phyloP scores from a whole-genome alignment of 768 basidiomycete genomes.

The Lactarius hengduanensis region DNA sequence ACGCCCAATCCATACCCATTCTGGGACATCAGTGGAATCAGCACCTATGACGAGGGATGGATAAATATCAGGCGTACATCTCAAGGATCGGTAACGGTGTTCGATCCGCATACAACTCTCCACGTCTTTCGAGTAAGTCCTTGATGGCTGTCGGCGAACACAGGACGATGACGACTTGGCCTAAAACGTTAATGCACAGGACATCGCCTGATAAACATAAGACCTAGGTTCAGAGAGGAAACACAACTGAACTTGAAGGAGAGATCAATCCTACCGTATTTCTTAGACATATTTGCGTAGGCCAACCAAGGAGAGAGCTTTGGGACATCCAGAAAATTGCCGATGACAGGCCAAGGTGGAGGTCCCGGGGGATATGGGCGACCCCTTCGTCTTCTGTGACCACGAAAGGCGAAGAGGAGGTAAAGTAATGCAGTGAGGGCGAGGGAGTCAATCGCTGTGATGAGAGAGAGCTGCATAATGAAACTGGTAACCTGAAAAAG shows the following conservation, averaged over 20 bases:
- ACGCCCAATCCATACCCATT: background rate
- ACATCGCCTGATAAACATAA: background rate
- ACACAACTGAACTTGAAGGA: background rate
- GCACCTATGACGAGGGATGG: no score
- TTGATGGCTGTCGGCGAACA: background rate
- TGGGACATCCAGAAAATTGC: constrained; percentile 14
- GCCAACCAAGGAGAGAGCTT: background rate
- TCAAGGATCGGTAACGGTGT: background rate
- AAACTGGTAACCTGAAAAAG: background rate
- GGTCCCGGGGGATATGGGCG: constrained; percentile 5
- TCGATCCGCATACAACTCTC: constrained; percentile 3
- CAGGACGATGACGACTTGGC: background rate
- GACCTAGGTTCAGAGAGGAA: background rate
- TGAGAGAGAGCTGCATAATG: background rate
- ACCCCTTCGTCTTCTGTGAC: background rate
- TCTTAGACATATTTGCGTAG: constrained; percentile 2
- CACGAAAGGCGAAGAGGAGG: background rate
- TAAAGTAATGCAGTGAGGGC: background rate
- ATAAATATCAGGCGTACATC: background rate
- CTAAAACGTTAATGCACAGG: background rate
- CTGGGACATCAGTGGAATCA: background rate
- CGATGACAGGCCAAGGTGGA: background rate
- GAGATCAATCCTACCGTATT: constrained; percentile 1
- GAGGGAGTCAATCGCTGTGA: background rate
- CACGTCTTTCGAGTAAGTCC: background rate